Conservation (phyloP, 2,329 filamentous ascomycete species). For the Clonostachys rhizophaga region DNA sequence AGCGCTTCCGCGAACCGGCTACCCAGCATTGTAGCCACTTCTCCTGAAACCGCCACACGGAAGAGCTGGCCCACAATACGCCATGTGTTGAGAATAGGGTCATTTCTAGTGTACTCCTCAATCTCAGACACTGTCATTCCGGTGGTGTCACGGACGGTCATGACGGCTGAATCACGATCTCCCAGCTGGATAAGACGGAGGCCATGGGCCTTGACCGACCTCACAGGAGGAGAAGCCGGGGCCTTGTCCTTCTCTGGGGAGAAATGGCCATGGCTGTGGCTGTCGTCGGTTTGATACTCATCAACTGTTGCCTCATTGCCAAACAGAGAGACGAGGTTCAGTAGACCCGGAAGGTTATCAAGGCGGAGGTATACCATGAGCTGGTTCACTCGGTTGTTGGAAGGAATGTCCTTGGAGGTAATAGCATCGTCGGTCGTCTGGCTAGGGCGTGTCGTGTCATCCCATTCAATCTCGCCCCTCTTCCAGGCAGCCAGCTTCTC, state of each 20-base stretch:
- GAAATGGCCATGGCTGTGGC: neutral
- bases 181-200: conserved; percentile 83
- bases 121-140: conserved; percentile 91
- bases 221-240: conserved; percentile 1
- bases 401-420: neutral
- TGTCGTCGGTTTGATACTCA: conserved; percentile 4
- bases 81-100: conserved; percentile 90
- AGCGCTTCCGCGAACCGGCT: conserved; percentile 76
- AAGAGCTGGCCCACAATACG: conserved; percentile 81
- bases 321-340: conserved; percentile 52
- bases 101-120: conserved; percentile 66
- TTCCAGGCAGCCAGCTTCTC: conserved; percentile 54
- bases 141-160: conserved; percentile 82
- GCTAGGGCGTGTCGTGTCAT: conserved; percentile 24
- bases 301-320: conserved; percentile 41
- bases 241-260: conserved; percentile 6
- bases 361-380: conserved; percentile 15
- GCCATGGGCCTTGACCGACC: conserved; percentile 68
- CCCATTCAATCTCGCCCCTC: conserved; percentile 88
- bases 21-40: conserved; percentile 75
- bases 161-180: conserved; percentile 90
- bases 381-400: conserved; percentile 3
- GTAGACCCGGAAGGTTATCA: conserved; percentile 17
- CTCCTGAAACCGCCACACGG: conserved; percentile 77
- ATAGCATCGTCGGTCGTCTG: neutral